Base-by-base conservation (phyloP, 257 asterid genomes). In the Solanum bulbocastanum region DNA sequence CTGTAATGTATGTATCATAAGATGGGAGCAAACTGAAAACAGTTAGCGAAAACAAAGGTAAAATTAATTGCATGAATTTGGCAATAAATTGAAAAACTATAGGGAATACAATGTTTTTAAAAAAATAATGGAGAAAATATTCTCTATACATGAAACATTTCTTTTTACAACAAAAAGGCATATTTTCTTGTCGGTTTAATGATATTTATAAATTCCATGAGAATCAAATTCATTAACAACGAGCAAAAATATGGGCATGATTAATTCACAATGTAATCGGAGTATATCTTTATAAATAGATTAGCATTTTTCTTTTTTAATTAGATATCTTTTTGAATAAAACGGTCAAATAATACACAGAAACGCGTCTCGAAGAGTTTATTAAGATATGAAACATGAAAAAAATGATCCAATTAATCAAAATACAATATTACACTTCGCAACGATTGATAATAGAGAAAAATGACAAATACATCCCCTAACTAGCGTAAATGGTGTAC, bases 21-120 rank as follows among this genome's bases (percentile, higher is more conserved):
- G 18, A 56, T 46, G 66, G 68, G 42, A 81, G 27, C 85, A 81
- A 81, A 79, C 85, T 18, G 6, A 79, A 78, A 46, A 79, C 66
- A 79, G 4, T 81, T 16, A 81, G 68, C 85, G 40, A 7, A 81
- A 44, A 81, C 40, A 7, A 81, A 44, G 85, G 68, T 27, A 27
- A 79, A 79, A 44, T 68, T 8, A 23, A n/a, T 9, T 42, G 49
- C 65, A 56, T 32, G 62, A 11, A 42, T 42, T n/a, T 78, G n/a
- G 22, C 37, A 16, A 78, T 78, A n/a, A 42, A 42, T 10, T 42
- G 33, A 27, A 78, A 78, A 78, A 2, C n/a, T 42, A 78, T 39
- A 76, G 36, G 39, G 84, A 25, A 44, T 81, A 44, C 85, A 46
- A 27, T 27, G 85, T 27, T 81, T 78, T 46, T 0, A 13, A 4